Conservation (phyloP, 495 filamentous ascomycete genomes). For the Tuber microsphaerosporum region DNA sequence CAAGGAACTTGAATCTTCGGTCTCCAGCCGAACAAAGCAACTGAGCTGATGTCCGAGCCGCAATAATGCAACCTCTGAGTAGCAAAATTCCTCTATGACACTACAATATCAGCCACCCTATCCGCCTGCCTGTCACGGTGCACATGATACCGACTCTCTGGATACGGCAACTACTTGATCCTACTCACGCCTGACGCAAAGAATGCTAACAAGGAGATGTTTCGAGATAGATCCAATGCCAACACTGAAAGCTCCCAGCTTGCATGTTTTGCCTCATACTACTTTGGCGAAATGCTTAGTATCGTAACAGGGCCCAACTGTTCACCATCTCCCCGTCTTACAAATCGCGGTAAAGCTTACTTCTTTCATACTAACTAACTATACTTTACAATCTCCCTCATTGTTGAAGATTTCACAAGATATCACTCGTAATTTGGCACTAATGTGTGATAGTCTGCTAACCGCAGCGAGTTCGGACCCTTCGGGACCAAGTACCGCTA, state of each 20-base stretch:
- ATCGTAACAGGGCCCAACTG: neutral
- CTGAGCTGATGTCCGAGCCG: neutral
- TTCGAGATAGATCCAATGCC: neutral
- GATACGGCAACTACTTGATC: neutral
- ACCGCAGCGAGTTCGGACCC: neutral
- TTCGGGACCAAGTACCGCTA: neutral
- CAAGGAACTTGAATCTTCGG: neutral
- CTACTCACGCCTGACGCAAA: neutral
- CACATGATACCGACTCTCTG: neutral
- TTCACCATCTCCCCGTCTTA: neutral
- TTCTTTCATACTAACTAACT: neutral
- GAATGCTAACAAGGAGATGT: neutral
- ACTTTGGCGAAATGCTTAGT: neutral
- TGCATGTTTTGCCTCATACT: neutral
- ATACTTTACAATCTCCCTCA: neutral
- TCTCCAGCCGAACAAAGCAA: neutral
- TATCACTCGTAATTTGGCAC: neutral
- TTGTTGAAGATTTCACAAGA: neutral
- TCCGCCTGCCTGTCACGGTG: neutral
- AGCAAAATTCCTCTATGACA: neutral
- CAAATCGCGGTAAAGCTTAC: neutral
- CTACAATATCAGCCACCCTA: neutral
- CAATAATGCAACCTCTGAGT: neutral
- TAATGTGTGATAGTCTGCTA: neutral
- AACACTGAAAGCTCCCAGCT: neutral